Evolutionary conservation across 371 early-diverging fungal genomes (phyloP).

Genomic region (Coemansia sp.): DNA sequence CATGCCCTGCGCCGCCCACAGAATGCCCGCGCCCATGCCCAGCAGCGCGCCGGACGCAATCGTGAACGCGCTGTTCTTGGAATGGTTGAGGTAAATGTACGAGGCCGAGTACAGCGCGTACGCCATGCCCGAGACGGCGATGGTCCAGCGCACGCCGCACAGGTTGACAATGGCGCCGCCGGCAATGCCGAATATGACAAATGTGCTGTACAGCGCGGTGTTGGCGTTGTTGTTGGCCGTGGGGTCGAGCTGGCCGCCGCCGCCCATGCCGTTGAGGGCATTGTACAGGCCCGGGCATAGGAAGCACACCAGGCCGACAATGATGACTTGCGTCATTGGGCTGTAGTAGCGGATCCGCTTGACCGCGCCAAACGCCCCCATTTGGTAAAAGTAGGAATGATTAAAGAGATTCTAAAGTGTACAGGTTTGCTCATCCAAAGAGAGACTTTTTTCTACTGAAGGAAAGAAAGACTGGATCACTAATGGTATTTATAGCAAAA

Average conservation of each 20-base stretch:
- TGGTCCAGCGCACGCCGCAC: conserved; percentile 53
- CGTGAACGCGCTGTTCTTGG: conserved; percentile 47
- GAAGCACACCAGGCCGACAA: conserved; percentile 74
- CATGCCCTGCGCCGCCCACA: conserved; percentile 79
- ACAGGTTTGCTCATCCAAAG: no score
- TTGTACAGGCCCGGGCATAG: conserved; percentile 87
- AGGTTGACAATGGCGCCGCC: conserved; percentile 55
- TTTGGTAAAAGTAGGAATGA: background rate
- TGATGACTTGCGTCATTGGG: conserved; percentile 64
- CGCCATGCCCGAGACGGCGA: conserved; percentile 48
- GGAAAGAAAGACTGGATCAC: no score
- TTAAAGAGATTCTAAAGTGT: no score
- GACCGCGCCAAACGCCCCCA: background rate
- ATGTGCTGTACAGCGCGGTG: conserved; percentile 66
- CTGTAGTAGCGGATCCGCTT: conserved; percentile 54
- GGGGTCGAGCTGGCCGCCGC: conserved; percentile 68
- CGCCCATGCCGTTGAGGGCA: conserved; percentile 68
- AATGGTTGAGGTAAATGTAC: conserved; percentile 52
- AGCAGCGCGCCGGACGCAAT: conserved; percentile 61
- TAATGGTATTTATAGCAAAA: no score
- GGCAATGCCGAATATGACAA: conserved; percentile 65
- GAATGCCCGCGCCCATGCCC: conserved; percentile 56
- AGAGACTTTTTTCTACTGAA: no score
- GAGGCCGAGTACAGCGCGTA: conserved; percentile 58
- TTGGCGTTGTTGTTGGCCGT: conserved; percentile 66